A percentile compares a stretch with the other conserved stretches of the same genome.
These are phyloP conservation scores for Mortierella sp. DNA, from an alignment of 371 early-diverging fungal genomes.

Conservation along the genomic window DNA sequence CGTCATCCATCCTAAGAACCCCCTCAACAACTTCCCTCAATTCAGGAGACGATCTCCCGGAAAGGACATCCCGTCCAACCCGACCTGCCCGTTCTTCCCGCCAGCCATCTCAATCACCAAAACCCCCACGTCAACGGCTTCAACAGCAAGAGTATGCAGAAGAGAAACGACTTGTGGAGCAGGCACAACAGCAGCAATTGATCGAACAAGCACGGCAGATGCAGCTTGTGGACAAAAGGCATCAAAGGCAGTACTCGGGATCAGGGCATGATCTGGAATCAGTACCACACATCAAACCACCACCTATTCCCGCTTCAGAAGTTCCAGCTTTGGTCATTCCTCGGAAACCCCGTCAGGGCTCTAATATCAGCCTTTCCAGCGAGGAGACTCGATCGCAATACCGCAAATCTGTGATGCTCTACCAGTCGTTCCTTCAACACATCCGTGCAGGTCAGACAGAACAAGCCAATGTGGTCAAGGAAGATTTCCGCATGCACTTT, in stretches of 20 bases:
- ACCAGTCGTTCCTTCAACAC: conserved; percentile 9
- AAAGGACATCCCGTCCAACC: background rate
- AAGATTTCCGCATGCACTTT: conserved; percentile 17
- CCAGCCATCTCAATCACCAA: background rate
- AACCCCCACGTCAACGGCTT: background rate
- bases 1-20: too few relatives aligned
- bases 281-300: too few relatives aligned
- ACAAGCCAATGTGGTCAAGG: conserved; percentile 6
- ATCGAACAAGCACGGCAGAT: background rate
- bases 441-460: conserved; percentile 14
- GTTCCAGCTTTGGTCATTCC: background rate
- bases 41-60: background rate
- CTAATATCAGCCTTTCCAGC: background rate
- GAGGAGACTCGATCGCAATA: background rate
- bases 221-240: background rate
- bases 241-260: too few relatives aligned
- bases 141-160: background rate
- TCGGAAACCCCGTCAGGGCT: background rate
- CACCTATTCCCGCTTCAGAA: too few relatives aligned
- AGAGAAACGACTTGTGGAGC: background rate
- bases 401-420: conserved; percentile 10
- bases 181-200: background rate
- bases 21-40: background rate
- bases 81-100: background rate
- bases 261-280: too few relatives aligned